Conservation (phyloP, 208 protist genomes). For the Acanthamoeba quina region DNA sequence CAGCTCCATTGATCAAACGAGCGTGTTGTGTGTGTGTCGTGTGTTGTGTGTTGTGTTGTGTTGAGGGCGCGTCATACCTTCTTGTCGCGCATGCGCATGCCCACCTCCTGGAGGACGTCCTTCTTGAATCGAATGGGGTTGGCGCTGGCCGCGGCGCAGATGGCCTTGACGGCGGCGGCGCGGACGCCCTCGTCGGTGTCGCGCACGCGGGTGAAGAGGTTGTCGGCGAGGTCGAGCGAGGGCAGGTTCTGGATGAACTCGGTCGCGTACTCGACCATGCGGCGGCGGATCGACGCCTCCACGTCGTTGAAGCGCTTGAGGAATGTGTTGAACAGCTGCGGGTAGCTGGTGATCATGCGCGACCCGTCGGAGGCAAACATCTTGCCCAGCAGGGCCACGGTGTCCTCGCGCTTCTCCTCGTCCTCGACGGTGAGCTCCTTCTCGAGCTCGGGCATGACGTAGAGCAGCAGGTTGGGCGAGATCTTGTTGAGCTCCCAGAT, state of each 20-base stretch:
- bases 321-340: slow-evolving; percentile 53
- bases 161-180: neutral
- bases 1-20: too few relatives aligned
- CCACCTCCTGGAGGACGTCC: slow-evolving; percentile 42
- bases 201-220: slow-evolving; percentile 40
- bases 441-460: slow-evolving; percentile 61
- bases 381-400: slow-evolving; percentile 37
- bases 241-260: slow-evolving; percentile 57
- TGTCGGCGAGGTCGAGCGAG: slow-evolving; percentile 28
- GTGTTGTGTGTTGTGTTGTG: neutral
- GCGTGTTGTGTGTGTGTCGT: neutral
- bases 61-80: neutral
- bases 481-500: slow-evolving; percentile 73
- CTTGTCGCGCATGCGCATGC: slow-evolving; percentile 51
- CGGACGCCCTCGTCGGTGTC: slow-evolving; percentile 33
- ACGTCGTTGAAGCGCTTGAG: slow-evolving; percentile 44
- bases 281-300: slow-evolving; percentile 2
- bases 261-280: slow-evolving; percentile 36
- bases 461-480: slow-evolving; percentile 53
- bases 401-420: slow-evolving; percentile 14
- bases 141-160: slow-evolving; percentile 12
- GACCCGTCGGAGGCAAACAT: slow-evolving; percentile 44
- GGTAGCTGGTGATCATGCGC: slow-evolving; percentile 55
- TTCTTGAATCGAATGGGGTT: slow-evolving; percentile 49
- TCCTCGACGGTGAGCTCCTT: slow-evolving; percentile 57